These are phyloP conservation scores for Microcyclospora pomicola DNA, from an alignment of 2,329 filamentous ascomycete genomes.

Conservation along the genomic window DNA sequence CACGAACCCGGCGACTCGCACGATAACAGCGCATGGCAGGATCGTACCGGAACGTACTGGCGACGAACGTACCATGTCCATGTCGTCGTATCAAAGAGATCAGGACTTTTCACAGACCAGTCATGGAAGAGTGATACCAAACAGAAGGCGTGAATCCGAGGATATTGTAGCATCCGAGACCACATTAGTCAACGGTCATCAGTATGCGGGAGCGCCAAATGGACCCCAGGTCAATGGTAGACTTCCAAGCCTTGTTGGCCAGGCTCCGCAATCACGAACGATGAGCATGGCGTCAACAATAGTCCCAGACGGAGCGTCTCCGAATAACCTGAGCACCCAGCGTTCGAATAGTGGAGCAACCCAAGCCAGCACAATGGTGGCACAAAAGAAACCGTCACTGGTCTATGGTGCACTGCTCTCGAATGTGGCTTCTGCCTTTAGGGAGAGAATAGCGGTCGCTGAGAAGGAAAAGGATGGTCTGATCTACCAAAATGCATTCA, in stretches of 20 bases:
- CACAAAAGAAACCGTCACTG: conserved; percentile 59
- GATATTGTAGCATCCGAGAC: conserved; percentile 12
- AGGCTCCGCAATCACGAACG: conserved; percentile 43
- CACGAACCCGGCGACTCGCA: conserved; percentile 53
- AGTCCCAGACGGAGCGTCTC: conserved; percentile 22
- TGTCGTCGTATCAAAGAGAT: conserved; percentile 71
- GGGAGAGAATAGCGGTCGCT: conserved; percentile 69
- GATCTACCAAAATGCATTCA: conserved; percentile 94
- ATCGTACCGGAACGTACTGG: conserved; percentile 73
- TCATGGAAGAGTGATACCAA: conserved; percentile 83
- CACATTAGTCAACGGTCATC: conserved; percentile 19
- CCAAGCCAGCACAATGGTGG: conserved; percentile 32
- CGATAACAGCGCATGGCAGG: conserved; percentile 71
- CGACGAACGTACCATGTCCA: conserved; percentile 89
- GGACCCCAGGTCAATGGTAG: conserved; percentile 11
- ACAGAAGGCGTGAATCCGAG: conserved; percentile 47
- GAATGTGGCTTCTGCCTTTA: conserved; percentile 84
- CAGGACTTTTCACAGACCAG: conserved; percentile 73
- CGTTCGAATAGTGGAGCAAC: conserved; percentile 27
- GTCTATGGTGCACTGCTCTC: conserved; percentile 91
- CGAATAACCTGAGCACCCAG: conserved; percentile 7
- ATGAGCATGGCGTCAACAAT: conserved; percentile 91
- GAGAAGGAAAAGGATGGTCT: conserved; percentile 94
- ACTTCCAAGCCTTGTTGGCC: conserved; percentile 18
- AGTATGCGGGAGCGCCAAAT: conserved; percentile 13